Base-by-base conservation (phyloP, 2,329 filamentous ascomycete genomes). In the Pyrenophora seminiperda region DNA sequence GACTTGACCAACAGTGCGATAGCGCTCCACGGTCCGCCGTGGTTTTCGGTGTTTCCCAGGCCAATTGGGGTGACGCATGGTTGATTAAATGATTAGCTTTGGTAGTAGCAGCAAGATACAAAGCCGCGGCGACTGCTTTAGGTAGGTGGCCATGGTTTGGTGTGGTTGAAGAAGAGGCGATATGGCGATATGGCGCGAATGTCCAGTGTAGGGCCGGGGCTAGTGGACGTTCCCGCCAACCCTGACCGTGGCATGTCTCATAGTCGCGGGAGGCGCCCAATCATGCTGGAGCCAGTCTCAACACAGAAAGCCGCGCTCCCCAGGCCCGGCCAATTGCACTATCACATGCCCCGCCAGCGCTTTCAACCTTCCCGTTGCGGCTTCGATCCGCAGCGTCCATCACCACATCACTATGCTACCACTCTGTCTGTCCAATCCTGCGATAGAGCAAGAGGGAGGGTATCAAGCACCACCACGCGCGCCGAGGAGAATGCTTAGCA, bases 131-230 rank as follows among this genome's bases (percentile, higher is more conserved):
- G 41, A 24, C 54, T 56, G 33, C 37, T 54, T 58, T 50, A 57
- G 59, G 61, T 53, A 64, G 59, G 58, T 64, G 59, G 47, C 49
- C 53, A 56, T n/a, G 42, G 34, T 19, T 19, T 45, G 39, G 17
- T 33, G 27, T 41, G 29, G 34, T 34, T 38, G 40, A 42, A 34
- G 17, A 11, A 17, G 15, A 34, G 31, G 44, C 32, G 20, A 31
- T 18, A n/a, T n/a, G n/a, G n/a, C n/a, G n/a, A n/a, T 10, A n/a
- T 19, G 15, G 27, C 24, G 18, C 29, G 27, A 13, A 30, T 18
- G 52, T 41, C 19, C 17, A 45, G 40, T 10, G 37, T 27, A 20
- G 32, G 38, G 27, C 46, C 38, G 38, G 30, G 19, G 31, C 49
- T 50, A 53, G 40, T 41, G 50, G 39, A 33, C 36, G 39, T 19